Percentiles rank a stretch among this genome's conserved stretches.
phyloP scores from a whole-genome alignment of 805 yeast genomes.

The Scheffersomyces amazonensis region DNA sequence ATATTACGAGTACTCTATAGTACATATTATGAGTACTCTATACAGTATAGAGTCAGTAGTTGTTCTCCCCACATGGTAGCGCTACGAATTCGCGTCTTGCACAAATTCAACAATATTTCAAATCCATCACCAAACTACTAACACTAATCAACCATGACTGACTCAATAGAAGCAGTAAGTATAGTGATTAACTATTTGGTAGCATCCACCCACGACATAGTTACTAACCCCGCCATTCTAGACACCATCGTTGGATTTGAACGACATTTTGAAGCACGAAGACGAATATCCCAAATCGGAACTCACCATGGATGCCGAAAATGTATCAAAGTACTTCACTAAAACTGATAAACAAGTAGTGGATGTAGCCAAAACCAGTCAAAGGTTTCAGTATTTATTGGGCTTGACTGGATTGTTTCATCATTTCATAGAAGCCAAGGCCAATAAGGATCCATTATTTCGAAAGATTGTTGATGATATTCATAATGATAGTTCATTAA shows the following conservation, averaged over 20 bases:
- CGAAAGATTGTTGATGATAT: slow-evolving; percentile 48
- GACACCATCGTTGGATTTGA: slow-evolving; percentile 12
- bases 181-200: neutral
- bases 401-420: slow-evolving; percentile 65
- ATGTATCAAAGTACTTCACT: slow-evolving; percentile 27
- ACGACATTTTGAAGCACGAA: slow-evolving; percentile 4
- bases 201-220: too few relatives aligned
- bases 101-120: too few relatives aligned
- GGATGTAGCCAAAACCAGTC: slow-evolving; percentile 55
- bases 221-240: neutral
- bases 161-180: neutral
- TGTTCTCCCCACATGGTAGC: too few relatives aligned
- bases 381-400: slow-evolving; percentile 60
- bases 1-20: too few relatives aligned
- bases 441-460: slow-evolving; percentile 56
- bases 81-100: too few relatives aligned
- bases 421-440: slow-evolving; percentile 64
- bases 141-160: too few relatives aligned
- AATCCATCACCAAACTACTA: too few relatives aligned
- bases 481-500: slow-evolving; percentile 13
- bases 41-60: too few relatives aligned
- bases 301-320: slow-evolving; percentile 4
- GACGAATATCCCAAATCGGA: neutral
- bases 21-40: too few relatives aligned
- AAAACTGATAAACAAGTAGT: slow-evolving; percentile 36